phyloP scores from a whole-genome alignment of 768 basidiomycete species.

The Pisolithus orientalis region DNA sequence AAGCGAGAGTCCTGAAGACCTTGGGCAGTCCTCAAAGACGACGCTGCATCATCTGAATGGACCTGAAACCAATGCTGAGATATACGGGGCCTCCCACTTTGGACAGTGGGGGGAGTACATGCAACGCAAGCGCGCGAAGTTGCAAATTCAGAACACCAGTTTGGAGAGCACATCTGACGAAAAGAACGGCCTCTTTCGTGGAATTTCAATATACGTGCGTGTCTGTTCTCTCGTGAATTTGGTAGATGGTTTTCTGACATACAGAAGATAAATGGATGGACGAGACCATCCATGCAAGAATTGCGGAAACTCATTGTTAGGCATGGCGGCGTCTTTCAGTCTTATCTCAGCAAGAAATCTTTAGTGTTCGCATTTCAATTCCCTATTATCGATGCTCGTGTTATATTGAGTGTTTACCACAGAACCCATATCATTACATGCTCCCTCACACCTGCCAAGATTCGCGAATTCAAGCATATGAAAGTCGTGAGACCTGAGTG shows the following conservation, averaged over 20 bases:
- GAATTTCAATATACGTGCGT: conserved; percentile 76
- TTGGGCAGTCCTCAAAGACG: not conserved
- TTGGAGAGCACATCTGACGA: conserved; percentile 20
- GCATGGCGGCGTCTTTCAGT: conserved; percentile 78
- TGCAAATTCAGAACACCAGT: conserved; percentile 71
- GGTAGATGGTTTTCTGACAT: not conserved
- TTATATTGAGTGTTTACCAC: conserved; percentile 2
- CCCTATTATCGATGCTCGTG: not conserved
- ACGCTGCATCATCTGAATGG: conserved; percentile 9
- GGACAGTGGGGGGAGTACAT: conserved; percentile 87
- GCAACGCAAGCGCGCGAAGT: conserved; percentile 82
- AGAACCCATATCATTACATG: conserved; percentile 92
- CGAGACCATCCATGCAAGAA: conserved; percentile 80
- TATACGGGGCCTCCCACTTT: conserved; percentile 76
- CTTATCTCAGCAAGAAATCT: conserved; percentile 77
- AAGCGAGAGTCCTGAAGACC: conserved; percentile 4
- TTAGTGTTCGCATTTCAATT: conserved; percentile 48
- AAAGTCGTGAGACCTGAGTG: conserved; percentile 88
- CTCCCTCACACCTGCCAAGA: conserved; percentile 84
- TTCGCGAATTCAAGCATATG: conserved; percentile 83
- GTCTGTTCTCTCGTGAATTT: conserved; percentile 3
- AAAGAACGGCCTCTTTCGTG: conserved; percentile 57
- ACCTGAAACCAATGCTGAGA: conserved; percentile 33
- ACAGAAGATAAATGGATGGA: conserved; percentile 82
- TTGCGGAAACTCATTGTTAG: conserved; percentile 72